Percentiles rank a stretch among this genome's conserved stretches.
phyloP scores from a whole-genome alignment of 1,284 basidiomycete genomes.

The Malassezia caprae region DNA sequence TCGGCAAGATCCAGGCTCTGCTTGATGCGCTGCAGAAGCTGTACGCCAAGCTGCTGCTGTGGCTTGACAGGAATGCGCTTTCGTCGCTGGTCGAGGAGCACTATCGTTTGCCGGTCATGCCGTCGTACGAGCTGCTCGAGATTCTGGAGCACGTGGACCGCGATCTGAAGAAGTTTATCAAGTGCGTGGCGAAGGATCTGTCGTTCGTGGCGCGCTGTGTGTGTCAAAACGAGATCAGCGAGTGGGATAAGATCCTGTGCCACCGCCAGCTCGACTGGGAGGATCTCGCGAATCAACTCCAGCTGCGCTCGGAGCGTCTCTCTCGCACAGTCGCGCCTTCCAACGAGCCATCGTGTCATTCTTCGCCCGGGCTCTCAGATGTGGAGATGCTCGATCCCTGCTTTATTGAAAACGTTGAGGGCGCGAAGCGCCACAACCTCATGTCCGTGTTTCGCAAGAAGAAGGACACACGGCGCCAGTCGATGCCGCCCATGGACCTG shows the following conservation, averaged over 20 bases:
- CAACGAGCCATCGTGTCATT: background rate
- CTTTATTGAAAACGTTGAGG: background rate
- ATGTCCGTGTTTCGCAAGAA: background rate
- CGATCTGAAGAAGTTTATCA: conserved; percentile 3
- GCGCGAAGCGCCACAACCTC: background rate
- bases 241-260: conserved; percentile 13
- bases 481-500: conserved; percentile 1
- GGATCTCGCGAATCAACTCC: conserved; percentile 1
- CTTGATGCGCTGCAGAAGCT: conserved; percentile 8
- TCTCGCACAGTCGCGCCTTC: background rate
- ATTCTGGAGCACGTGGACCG: background rate
- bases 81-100: background rate
- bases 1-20: background rate
- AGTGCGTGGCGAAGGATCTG: conserved; percentile 11
- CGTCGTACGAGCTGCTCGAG: background rate
- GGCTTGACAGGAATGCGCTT: conserved; percentile 4
- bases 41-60: conserved; percentile 13
- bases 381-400: background rate
- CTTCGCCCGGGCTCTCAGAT: background rate
- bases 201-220: conserved; percentile 9
- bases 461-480: background rate
- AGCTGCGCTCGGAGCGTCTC: conserved; percentile 5
- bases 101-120: background rate
- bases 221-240: conserved; percentile 3
- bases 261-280: conserved; percentile 12